phyloP scores from a whole-genome alignment of 108 stramenopile species.

The Fragilaria crotonensis region DNA sequence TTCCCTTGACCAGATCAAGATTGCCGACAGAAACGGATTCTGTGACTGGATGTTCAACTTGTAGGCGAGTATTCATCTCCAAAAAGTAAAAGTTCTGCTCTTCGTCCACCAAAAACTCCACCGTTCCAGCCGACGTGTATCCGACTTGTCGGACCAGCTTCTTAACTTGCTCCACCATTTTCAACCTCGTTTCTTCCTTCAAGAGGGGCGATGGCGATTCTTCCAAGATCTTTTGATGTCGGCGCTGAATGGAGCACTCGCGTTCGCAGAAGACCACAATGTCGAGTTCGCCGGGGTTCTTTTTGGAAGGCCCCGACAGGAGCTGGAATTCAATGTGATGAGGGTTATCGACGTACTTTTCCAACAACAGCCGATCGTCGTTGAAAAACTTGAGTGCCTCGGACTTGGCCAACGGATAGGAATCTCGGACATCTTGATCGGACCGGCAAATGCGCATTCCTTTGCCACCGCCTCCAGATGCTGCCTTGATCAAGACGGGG shows the following conservation, averaged over 20 bases:
- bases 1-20: constrained; percentile 88
- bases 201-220: constrained; percentile 83
- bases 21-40: constrained; percentile 68
- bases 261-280: constrained; percentile 87
- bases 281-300: constrained; percentile 47
- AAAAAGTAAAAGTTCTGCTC: constrained; percentile 94
- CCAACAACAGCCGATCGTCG: constrained; percentile 91
- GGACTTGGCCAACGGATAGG: constrained; percentile 70
- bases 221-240: constrained; percentile 98
- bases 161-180: constrained; percentile 87
- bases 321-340: constrained; percentile 99
- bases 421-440: constrained; percentile 68
- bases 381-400: constrained; percentile 91
- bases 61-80: constrained; percentile 96
- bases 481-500: constrained; percentile 98
- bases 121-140: constrained; percentile 92
- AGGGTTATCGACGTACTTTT: constrained; percentile 94
- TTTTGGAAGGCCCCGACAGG: constrained; percentile 49
- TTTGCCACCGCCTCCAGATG: constrained; percentile 96
- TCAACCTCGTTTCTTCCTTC: constrained; percentile 51
- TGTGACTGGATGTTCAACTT: constrained; percentile 98
- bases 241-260: constrained; percentile 93
- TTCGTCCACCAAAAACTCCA: constrained; percentile 92
- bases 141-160: constrained; percentile 69
- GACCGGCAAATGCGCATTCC: constrained; percentile 94